Percentiles rank a stretch among this genome's conserved stretches.
These are phyloP conservation scores for Backusella parvicylindrica DNA, from an alignment of 192 early-diverging fungal genomes.

Conservation along the genomic window DNA sequence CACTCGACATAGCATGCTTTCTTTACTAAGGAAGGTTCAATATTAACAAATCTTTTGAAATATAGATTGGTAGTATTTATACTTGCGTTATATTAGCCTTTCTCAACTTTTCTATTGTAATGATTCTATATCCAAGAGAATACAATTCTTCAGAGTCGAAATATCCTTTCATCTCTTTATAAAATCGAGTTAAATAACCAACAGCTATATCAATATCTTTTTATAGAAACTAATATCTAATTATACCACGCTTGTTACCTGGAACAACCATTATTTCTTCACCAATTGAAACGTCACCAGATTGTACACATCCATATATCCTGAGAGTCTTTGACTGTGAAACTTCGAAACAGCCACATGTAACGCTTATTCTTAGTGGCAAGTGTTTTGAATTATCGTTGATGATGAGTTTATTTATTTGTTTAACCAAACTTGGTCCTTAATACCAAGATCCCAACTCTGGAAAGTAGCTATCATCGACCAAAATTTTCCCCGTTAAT, in stretches of 20 bases:
- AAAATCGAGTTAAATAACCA: not conserved
- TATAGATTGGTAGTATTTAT: not conserved
- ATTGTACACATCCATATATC: conserved; percentile 70
- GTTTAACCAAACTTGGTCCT: conserved; percentile 74
- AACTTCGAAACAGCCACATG: conserved; percentile 67
- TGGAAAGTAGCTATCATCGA: conserved; percentile 36
- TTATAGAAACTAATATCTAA: conserved; percentile 57
- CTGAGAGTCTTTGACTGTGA: conserved; percentile 72
- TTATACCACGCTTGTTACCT: conserved; percentile 64
- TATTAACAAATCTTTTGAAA: not conserved
- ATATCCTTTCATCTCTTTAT: conserved; percentile 66
- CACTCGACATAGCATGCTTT: conserved; percentile 78
- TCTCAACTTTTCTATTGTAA: conserved; percentile 64
- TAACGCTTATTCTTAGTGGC: conserved; percentile 80
- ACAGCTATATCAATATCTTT: not conserved
- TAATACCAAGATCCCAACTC: conserved; percentile 71
- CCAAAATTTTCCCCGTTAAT: conserved; percentile 85
- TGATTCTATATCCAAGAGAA: conserved; percentile 70
- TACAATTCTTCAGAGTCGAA: conserved; percentile 79
- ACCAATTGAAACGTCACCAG: conserved; percentile 84
- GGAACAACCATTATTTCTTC: conserved; percentile 83
- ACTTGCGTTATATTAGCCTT: conserved; percentile 50
- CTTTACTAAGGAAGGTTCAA: conserved; percentile 43
- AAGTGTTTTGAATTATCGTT: conserved; percentile 70
- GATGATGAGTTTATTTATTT: conserved; percentile 65